phyloP scores from a whole-genome alignment of 495 filamentous ascomycete species.

The Trichocladium antarcticum region DNA sequence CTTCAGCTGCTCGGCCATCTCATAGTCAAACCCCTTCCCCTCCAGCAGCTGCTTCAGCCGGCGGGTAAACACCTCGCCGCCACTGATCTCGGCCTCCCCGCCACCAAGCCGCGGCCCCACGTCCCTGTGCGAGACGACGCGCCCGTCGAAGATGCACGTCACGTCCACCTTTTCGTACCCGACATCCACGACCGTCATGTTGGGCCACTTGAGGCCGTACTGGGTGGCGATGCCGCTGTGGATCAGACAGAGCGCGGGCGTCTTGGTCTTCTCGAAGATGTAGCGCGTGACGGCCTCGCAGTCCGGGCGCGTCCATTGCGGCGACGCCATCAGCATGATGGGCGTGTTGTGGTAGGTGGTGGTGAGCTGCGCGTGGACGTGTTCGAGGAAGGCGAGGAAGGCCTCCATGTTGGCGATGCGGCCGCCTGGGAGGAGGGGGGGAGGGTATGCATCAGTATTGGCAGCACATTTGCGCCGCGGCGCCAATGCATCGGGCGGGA shows the following conservation, averaged over 20 bases:
- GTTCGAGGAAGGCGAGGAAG: conserved; percentile 79
- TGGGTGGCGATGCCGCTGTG: conserved; percentile 72
- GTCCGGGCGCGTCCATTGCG: conserved; percentile 74
- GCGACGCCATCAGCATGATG: conserved; percentile 75
- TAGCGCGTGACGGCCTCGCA: conserved; percentile 77
- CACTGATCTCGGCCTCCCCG: conserved; percentile 50
- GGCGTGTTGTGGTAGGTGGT: conserved; percentile 85
- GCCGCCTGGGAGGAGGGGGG: conserved; percentile 41
- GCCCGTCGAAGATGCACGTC: conserved; percentile 71
- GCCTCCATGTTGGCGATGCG: conserved; percentile 78
- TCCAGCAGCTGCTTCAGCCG: conserved; percentile 58
- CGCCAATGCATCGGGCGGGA: not conserved
- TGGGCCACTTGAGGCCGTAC: conserved; percentile 68
- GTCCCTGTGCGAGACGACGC: conserved; percentile 39
- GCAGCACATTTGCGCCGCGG: not conserved
- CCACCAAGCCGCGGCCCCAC: conserved; percentile 43
- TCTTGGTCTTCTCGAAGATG: conserved; percentile 94
- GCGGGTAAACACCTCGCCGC: conserved; percentile 82
- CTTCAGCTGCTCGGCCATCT: conserved; percentile 96
- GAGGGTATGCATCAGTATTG: not conserved
- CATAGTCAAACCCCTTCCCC: conserved; percentile 57
- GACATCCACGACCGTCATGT: conserved; percentile 76
- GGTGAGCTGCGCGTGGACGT: conserved; percentile 77
- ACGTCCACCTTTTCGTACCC: conserved; percentile 86
- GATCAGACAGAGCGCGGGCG: conserved; percentile 76